Conservation (phyloP, 345 rosid species). For the Psidium friedrichsthalianum region DNA sequence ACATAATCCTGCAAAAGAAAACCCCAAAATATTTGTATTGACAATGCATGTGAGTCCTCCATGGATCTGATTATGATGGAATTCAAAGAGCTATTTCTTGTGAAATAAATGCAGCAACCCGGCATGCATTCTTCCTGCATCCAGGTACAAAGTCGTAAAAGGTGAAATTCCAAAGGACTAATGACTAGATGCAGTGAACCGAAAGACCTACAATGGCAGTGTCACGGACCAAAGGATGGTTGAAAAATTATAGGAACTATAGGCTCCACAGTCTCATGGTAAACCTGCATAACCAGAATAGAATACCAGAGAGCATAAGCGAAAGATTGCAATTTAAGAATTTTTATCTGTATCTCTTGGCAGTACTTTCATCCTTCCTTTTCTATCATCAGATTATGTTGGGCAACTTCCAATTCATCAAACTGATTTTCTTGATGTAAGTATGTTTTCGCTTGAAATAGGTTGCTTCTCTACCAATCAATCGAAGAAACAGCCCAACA, state of each 20-base stretch:
- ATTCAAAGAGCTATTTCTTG: not conserved
- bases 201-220: no score
- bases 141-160: no score
- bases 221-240: no score
- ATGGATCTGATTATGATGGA: no score
- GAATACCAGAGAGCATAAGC: not conserved
- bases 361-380: not conserved
- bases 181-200: no score
- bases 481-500: no score
- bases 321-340: not conserved
- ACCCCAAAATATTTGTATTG: not conserved
- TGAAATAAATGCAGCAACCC: no score
- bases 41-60: not conserved
- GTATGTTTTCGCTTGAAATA: not conserved
- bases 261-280: conserved; percentile 88
- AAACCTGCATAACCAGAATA: conserved; percentile 40
- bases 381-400: not conserved
- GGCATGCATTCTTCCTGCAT: no score
- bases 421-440: not conserved
- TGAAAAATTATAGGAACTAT: no score
- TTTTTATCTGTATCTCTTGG: not conserved
- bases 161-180: no score
- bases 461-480: not conserved
- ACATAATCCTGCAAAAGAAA: no score
- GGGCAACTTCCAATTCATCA: not conserved